These are phyloP conservation scores for Monilinia aucupariae DNA, from an alignment of 2,329 filamentous ascomycete genomes.

Conservation along the genomic window DNA sequence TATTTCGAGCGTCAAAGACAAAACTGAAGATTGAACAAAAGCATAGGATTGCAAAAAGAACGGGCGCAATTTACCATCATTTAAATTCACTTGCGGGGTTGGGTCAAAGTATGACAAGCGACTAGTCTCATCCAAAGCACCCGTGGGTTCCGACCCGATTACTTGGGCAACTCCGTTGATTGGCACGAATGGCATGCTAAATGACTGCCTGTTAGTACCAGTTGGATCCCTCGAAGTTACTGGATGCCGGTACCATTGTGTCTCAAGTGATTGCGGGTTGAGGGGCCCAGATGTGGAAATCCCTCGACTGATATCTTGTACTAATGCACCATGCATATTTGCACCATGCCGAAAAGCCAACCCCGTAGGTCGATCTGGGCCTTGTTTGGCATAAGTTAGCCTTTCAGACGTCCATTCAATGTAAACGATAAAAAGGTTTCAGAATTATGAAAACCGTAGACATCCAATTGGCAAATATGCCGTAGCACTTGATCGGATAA, in stretches of 20 bases:
- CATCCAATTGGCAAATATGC: neutral
- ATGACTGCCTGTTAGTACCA: neutral
- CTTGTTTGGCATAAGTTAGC: constrained; percentile 5
- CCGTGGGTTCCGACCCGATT: constrained; percentile 3
- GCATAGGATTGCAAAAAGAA: neutral
- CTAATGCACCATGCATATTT: neutral
- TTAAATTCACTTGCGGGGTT: neutral
- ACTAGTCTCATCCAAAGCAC: neutral
- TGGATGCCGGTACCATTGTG: neutral
- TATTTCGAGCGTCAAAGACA: neutral
- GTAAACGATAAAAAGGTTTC: neutral
- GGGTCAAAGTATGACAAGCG: constrained; percentile 8
- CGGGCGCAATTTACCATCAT: constrained; percentile 6
- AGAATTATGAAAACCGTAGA: neutral
- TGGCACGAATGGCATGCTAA: neutral
- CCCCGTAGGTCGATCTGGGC: neutral
- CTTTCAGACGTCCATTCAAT: neutral
- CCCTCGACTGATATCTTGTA: neutral
- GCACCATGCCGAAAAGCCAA: neutral
- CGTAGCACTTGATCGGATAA: neutral
- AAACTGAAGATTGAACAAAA: neutral
- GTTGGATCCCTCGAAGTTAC: neutral
- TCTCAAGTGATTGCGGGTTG: neutral
- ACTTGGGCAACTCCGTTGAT: neutral
- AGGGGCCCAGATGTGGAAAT: neutral